Percentiles rank a stretch among this genome's conserved stretches.
Conservation (phyloP, 441 rosid species). For the Pelargonium cotyledonis region DNA sequence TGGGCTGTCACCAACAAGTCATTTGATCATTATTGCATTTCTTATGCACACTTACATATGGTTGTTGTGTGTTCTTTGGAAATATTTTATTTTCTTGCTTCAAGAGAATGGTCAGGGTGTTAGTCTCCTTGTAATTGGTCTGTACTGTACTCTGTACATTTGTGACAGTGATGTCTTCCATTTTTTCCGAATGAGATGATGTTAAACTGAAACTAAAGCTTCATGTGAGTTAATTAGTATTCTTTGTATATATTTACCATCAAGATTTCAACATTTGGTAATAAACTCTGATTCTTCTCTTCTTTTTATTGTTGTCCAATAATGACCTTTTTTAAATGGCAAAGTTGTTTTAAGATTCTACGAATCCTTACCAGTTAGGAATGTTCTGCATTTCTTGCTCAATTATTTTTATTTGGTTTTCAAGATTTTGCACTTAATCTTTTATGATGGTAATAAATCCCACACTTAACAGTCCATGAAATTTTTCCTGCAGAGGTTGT, state of each 20-base stretch:
- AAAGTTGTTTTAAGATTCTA: neutral
- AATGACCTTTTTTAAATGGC: neutral
- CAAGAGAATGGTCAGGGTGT: too few relatives aligned
- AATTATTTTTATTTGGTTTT: slow-evolving; percentile 1
- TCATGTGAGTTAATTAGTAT: too few relatives aligned
- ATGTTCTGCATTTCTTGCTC: neutral
- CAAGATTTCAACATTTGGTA: neutral
- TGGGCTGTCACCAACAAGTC: too few relatives aligned
- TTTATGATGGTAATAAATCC: slow-evolving; percentile 2
- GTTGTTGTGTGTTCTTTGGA: too few relatives aligned
- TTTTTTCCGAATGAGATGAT: too few relatives aligned
- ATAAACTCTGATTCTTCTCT: neutral
- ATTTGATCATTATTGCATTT: too few relatives aligned
- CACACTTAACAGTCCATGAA: slow-evolving; percentile 8
- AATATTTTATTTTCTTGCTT: too few relatives aligned
- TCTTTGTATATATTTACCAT: neutral
- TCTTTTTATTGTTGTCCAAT: neutral
- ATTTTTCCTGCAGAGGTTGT: slow-evolving; percentile 52
- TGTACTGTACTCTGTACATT: too few relatives aligned
- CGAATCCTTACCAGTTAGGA: neutral
- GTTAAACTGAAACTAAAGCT: too few relatives aligned
- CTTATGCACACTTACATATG: too few relatives aligned
- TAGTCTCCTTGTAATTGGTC: too few relatives aligned
- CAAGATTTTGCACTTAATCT: neutral
- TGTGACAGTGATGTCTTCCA: too few relatives aligned